Conservation (phyloP, 2,329 filamentous ascomycete genomes). For the Claviceps quebecensis region DNA sequence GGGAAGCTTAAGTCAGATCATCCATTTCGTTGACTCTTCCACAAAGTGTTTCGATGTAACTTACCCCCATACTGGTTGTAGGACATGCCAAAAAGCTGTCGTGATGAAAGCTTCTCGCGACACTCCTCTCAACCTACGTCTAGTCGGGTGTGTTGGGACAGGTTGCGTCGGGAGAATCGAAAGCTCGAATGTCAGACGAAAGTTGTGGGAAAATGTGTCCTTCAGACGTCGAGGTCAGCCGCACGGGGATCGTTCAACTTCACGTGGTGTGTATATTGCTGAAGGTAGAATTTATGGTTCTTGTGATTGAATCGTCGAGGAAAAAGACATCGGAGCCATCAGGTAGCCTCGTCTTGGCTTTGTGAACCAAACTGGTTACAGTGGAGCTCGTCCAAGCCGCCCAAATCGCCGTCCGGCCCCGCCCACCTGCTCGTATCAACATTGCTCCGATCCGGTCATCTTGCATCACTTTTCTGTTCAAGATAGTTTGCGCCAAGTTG, state of each 20-base stretch:
- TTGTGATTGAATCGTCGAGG: not conserved
- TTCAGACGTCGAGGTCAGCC: not conserved
- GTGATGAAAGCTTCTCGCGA: not conserved
- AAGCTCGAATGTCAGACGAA: not conserved
- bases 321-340: not conserved
- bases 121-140: not conserved
- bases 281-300: not conserved
- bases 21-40: not conserved
- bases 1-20: not conserved
- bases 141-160: not conserved
- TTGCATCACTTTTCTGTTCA: not conserved
- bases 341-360: not conserved
- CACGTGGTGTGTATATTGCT: no score
- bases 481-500: not conserved
- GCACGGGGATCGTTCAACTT: not conserved
- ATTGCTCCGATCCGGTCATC: constrained; percentile 15
- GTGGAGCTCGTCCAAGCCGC: not conserved
- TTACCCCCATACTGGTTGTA: constrained; percentile 48
- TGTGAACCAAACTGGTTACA: not conserved
- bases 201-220: not conserved
- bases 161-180: not conserved
- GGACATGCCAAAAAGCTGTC: constrained; percentile 27
- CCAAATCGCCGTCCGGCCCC: not conserved
- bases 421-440: constrained; percentile 12
- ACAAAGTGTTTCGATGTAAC: constrained; percentile 5